Evolutionary conservation across 2,329 filamentous ascomycete species (phyloP).

Genomic region (Apiospora saccharicola): DNA sequence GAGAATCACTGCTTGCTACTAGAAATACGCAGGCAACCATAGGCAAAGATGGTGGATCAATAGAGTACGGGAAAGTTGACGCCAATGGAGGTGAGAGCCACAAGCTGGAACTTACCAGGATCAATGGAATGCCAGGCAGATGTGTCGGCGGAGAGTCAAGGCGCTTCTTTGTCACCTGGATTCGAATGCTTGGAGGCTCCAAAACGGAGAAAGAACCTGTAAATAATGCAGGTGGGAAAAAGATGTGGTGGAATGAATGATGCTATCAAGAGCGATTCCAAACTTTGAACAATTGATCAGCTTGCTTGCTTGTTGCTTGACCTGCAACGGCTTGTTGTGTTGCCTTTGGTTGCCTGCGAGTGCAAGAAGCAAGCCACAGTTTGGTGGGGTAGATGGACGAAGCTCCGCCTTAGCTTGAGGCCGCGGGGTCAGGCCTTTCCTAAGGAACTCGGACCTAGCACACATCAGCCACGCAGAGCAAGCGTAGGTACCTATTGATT

Average conservation of each 20-base stretch:
- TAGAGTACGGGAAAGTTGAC: neutral
- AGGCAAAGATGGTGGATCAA: neutral
- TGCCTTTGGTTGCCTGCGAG: neutral
- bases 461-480: neutral
- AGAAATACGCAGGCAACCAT: neutral
- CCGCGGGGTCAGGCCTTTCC: neutral
- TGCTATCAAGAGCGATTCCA: neutral
- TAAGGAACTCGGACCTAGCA: neutral
- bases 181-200: neutral
- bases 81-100: slow-evolving; percentile 4
- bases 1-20: neutral
- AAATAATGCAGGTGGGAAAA: neutral
- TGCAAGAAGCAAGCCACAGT: neutral
- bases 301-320: neutral
- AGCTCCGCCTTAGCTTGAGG: neutral
- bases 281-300: neutral
- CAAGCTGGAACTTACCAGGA: slow-evolving; percentile 6
- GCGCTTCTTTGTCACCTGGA: neutral
- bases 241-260: neutral
- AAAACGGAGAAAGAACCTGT: neutral
- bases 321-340: neutral
- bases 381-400: slow-evolving; percentile 12
- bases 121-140: neutral
- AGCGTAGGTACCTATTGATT: too few species aligned
- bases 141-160: neutral